Base-by-base conservation (phyloP, 2,329 filamentous ascomycete genomes). In the Fusarium albidum region DNA sequence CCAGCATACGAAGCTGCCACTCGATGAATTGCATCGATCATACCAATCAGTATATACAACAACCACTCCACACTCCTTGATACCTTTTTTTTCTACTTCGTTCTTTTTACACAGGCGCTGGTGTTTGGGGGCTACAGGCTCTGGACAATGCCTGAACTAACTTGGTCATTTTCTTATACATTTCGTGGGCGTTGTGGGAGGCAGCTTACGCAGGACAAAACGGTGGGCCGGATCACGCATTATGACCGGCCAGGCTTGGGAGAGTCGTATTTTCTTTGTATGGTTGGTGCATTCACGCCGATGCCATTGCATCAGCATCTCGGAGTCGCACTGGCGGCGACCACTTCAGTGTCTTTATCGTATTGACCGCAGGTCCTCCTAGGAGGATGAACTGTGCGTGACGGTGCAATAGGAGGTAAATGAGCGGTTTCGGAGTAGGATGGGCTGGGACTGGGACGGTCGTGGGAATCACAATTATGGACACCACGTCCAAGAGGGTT, bases 1-100 rank as follows among this genome's bases (percentile, higher is more conserved):
- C 85, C 85, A 12, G 84, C 85, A 51, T 88, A 88, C 68, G 80
- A 87, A 71, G 80, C 79, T 28, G 70, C 74, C 14, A 69, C 66
- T 40, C 75, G 72, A 64, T 81, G 73, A 74, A 52, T 50, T 55
- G 49, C 53, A 53, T 49, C 45, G 46, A 56, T 17, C 31, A 39
- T 29, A 18, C 9, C 37, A 35, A 17, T 37, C 40, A 43, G 55
- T 59, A 65, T 37, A 63, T 61, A 54, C 17, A 43, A 54, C 17
- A 43, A 52, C 32, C 50, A 49, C 46, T 28, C 49, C 50, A 61
- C 65, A 57, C 51, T 65, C 64, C 14, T 61, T 65, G 51, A 18
- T 25, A 55, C 28, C 43, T 46, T 47, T 41, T 34, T 42, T 41
- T 55, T 50, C 40, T 52, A 28, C 13, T 55, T 57, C 48, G 38